These are phyloP conservation scores for Arabidopsis hybrid DNA, from an alignment of 441 rosid species.

Conservation along the genomic window DNA sequence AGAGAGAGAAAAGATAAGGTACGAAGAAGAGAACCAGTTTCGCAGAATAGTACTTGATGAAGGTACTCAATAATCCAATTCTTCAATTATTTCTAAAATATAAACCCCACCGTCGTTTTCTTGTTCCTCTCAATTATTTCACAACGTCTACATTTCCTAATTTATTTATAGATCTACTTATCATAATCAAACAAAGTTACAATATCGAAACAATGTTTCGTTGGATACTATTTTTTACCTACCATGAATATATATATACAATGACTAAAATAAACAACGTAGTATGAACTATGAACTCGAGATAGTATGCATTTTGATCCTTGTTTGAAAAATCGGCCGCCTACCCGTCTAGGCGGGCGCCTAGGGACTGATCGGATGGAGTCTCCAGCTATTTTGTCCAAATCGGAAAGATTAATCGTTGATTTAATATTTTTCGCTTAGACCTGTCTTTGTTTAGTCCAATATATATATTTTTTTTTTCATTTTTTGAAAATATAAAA, in stretches of 20 bases:
- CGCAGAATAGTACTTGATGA: slow-evolving; percentile 39
- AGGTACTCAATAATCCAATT: slow-evolving; percentile 44
- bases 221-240: not conserved
- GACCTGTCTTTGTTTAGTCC: too few relatives aligned
- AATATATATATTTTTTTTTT: too few relatives aligned
- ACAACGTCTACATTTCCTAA: slow-evolving; percentile 32
- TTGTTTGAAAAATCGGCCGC: too few relatives aligned
- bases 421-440: too few relatives aligned
- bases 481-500: too few relatives aligned
- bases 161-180: not conserved
- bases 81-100: slow-evolving; percentile 34
- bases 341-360: too few relatives aligned
- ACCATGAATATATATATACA: not conserved
- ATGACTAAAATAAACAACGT: not conserved
- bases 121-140: slow-evolving; percentile 47
- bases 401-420: too few relatives aligned
- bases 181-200: slow-evolving; percentile 27
- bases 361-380: too few relatives aligned
- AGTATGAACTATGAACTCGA: too few relatives aligned
- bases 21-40: slow-evolving; percentile 37
- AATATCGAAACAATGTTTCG: not conserved
- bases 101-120: slow-evolving; percentile 47
- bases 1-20: slow-evolving; percentile 34
- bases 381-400: too few relatives aligned
- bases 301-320: not conserved